phyloP scores from a whole-genome alignment of 805 yeast species.

The Candida yuanshanica region DNA sequence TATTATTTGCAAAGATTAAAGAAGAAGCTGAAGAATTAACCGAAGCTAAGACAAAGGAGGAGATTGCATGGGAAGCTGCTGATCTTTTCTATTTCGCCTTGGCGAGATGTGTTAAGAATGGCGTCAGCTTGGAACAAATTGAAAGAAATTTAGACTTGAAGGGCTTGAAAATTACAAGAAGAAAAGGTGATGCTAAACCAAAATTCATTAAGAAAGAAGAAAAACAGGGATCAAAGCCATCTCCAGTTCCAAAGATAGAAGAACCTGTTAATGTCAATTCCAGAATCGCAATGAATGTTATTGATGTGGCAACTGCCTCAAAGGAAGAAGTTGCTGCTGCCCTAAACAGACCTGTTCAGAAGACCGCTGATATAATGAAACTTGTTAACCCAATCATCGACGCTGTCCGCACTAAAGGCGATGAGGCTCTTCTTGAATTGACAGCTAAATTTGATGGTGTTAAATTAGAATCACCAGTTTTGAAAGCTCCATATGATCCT shows the following conservation, averaged over 20 bases:
- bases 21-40: slow-evolving; percentile 96
- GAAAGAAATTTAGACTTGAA: slow-evolving; percentile 82
- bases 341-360: slow-evolving; percentile 90
- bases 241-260: slow-evolving; percentile 16
- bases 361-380: slow-evolving; percentile 87
- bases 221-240: slow-evolving; percentile 16
- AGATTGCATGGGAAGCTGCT: slow-evolving; percentile 96
- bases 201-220: slow-evolving; percentile 46
- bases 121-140: slow-evolving; percentile 74
- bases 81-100: slow-evolving; percentile 78
- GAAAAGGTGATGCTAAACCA: slow-evolving; percentile 94
- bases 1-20: slow-evolving; percentile 79
- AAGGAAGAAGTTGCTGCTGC: slow-evolving; percentile 51
- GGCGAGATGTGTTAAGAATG: slow-evolving; percentile 68
- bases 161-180: slow-evolving; percentile 79
- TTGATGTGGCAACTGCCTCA: slow-evolving; percentile 42
- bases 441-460: slow-evolving; percentile 93
- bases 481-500: slow-evolving; percentile 82
- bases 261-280: slow-evolving; percentile 22
- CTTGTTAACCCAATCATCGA: slow-evolving; percentile 87
- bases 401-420: slow-evolving; percentile 72
- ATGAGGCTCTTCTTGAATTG: slow-evolving; percentile 78
- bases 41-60: slow-evolving; percentile 64
- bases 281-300: slow-evolving; percentile 28
- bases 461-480: slow-evolving; percentile 59